Evolutionary conservation across 2,329 filamentous ascomycete species (phyloP), one percentile per base, ranked within the genome.

Genomic region (Alternaria triticimaculans): DNA sequence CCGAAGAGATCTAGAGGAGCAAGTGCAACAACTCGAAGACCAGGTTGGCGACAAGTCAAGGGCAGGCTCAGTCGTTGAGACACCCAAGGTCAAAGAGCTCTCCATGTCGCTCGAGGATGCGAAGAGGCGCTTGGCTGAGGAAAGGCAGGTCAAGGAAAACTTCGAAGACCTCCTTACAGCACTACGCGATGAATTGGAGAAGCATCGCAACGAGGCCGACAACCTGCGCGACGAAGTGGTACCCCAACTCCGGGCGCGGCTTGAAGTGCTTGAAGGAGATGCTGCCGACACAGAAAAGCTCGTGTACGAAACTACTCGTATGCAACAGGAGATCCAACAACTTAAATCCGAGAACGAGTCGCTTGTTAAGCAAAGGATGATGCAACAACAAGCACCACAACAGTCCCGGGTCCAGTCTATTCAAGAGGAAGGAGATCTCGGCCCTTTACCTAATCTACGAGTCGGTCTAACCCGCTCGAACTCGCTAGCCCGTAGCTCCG

Each of bases 121-220:
- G 51, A 89, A 91, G 67, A 89, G 94, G 71, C 91, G 92, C 70
- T 85, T 99, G 48, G 85, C 88, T 1, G 94, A 98, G 76, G 96
- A 99, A 81, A 88, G 92, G 60, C 88, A 92, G 78, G 89, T 92
- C 72, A 97, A 97, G 79, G 90, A 93, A 75, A 97, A 96, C 78
- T 96, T 98, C 72, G 94, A 98, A 81, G 94, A 97, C 78, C 86
- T 99, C 46, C 85, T 98, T 48, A 89, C 90, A 7, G 95, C 92
- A 6, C 89, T 98, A 71, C 91, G 92, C 71, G 87, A 89, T 23
- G 94, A 99, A 77, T 85, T 98, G 14, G 88, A 94, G 73, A 91
- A 89, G 69, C 88, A 94, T 57, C 88, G 92, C 64, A 94, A 96
- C 70, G 94, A 99, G 81, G 89, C 94, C 56, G 96, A 99, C 80